Conservation (phyloP, 306 rosid genomes). For the Cicer judaicum region DNA sequence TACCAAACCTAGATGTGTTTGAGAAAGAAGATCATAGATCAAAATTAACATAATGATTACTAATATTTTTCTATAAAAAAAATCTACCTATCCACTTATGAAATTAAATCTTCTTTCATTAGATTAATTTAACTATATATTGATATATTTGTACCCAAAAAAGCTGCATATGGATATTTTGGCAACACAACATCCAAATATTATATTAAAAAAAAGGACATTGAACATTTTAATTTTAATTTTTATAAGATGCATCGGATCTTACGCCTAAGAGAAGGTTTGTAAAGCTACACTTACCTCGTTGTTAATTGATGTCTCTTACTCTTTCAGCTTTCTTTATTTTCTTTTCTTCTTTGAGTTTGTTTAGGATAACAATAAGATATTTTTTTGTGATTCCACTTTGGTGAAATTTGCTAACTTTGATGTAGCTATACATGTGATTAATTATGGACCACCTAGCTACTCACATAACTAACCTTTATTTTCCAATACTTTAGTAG, state of each 20-base stretch:
- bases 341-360: neutral
- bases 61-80: too few relatives aligned
- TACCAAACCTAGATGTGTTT: too few relatives aligned
- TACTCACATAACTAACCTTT: neutral
- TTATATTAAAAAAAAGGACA: conserved; percentile 3
- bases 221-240: neutral
- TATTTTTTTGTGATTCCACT: neutral
- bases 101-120: too few relatives aligned
- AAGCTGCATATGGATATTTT: neutral
- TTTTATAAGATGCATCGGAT: conserved; percentile 27
- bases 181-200: conserved; percentile 1
- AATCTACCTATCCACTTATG: too few relatives aligned
- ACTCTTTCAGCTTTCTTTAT: neutral
- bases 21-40: too few relatives aligned
- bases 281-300: conserved; percentile 1
- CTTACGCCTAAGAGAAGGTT: conserved; percentile 29
- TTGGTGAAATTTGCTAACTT: conserved; percentile 23
- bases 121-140: too few relatives aligned
- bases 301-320: conserved; percentile 11
- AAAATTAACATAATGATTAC: too few relatives aligned
- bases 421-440: conserved; percentile 27
- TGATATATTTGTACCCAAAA: neutral
- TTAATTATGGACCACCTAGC: conserved; percentile 13
- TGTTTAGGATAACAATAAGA: conserved; percentile 5
- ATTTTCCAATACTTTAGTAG: neutral